Evolutionary conservation across 257 asterid species (phyloP), one percentile per base, ranked within the genome.

Genomic region (Nyctanthes arbortristis): DNA sequence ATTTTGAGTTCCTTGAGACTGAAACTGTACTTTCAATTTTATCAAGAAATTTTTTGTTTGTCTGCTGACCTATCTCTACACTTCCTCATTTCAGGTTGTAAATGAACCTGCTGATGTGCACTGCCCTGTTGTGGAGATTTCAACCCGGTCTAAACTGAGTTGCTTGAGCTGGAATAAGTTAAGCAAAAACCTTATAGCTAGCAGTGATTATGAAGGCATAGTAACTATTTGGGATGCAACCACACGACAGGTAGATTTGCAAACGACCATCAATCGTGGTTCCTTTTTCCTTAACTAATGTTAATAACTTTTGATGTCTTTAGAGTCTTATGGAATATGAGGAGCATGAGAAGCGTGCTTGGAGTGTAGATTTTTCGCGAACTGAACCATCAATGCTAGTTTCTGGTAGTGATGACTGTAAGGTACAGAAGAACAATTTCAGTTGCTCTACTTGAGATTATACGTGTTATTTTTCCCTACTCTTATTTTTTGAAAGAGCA

Each of bases 281-380:
- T n/a, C n/a, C n/a, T n/a, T n/a, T n/a, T 18, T 49, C 25, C 20
- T 49, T 49, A 2, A 49, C 11, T 7, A 28, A 49, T 22, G 57
- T 28, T 49, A 49, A 14, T 11, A 49, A 49, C 47, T 43, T 32
- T 65, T 69, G 39, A 68, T 56, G 56, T 52, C 55, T 66, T 54
- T 68, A 89, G 97, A 91, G 96, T 77, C 85, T 91, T 70, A 91
- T 87, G 96, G 97, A 91, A 79, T 91, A 89, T n/a, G 97, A 89
- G 77, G 97, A 91, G 84, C 97, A 91, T 72, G 97, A 91, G 72
- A 91, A 91, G 71, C 95, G 96, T 63, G 97, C 97, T 29, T 91
- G 96, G 97, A 87, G 97, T 77, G 93, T 91, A 45, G 97, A 91
- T 80, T 91, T 91, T 79, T 89, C 95, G 30, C 73, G 79, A 36